Conservation (phyloP, 208 protist genomes). For the Herpetomonas samuelpessoai region DNA sequence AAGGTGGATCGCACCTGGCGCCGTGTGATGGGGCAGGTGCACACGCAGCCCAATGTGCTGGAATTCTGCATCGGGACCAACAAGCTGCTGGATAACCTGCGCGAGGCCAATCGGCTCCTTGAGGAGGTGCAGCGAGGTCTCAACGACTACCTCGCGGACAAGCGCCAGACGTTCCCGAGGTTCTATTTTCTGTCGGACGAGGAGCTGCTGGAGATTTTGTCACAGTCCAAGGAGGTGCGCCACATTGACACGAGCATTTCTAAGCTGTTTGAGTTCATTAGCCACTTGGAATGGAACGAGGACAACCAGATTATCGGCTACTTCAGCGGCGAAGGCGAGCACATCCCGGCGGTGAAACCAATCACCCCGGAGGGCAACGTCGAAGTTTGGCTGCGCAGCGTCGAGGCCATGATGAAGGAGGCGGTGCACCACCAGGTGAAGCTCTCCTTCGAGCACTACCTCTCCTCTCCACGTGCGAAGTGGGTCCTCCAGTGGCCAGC, state of each 20-base stretch:
- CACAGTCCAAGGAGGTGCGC: slow-evolving; percentile 94
- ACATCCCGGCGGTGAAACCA: slow-evolving; percentile 76
- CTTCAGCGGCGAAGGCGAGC: slow-evolving; percentile 93
- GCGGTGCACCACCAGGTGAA: slow-evolving; percentile 80
- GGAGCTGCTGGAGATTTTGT: slow-evolving; percentile 95
- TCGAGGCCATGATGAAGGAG: slow-evolving; percentile 94
- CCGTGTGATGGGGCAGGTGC: slow-evolving; percentile 84
- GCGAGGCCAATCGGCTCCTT: slow-evolving; percentile 92
- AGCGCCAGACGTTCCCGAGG: slow-evolving; percentile 93
- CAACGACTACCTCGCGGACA: slow-evolving; percentile 96
- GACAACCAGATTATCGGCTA: slow-evolving; percentile 88
- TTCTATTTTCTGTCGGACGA: slow-evolving; percentile 95
- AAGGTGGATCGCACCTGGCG: slow-evolving; percentile 96
- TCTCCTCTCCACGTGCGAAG: slow-evolving; percentile 53
- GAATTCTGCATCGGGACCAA: slow-evolving; percentile 92
- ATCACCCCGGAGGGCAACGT: slow-evolving; percentile 94
- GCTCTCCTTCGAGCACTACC: slow-evolving; percentile 62
- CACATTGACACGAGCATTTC: slow-evolving; percentile 94
- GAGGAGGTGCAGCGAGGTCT: slow-evolving; percentile 97
- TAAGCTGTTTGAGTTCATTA: slow-evolving; percentile 96
- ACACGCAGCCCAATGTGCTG: slow-evolving; percentile 90
- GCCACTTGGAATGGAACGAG: slow-evolving; percentile 75
- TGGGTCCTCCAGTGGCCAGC: slow-evolving; percentile 93
- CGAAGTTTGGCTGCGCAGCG: slow-evolving; percentile 95
- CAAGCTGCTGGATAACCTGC: slow-evolving; percentile 94